phyloP scores from a whole-genome alignment of 2,329 filamentous ascomycete genomes.

The Neoascochyta sp. region DNA sequence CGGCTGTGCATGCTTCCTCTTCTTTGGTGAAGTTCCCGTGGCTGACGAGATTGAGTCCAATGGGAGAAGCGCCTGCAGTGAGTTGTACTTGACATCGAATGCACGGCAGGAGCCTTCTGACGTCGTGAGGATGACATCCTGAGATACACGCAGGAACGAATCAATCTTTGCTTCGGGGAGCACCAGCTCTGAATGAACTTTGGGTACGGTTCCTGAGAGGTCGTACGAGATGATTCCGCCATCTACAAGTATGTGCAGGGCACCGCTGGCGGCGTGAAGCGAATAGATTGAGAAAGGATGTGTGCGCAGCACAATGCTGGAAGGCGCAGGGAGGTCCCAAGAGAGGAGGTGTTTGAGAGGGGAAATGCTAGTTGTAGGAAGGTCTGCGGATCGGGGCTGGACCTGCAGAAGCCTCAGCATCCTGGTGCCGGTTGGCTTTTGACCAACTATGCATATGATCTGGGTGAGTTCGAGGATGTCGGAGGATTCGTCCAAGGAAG shows the following conservation, averaged over 20 bases:
- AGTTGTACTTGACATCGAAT: conserved; percentile 66
- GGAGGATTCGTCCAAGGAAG: conserved; percentile 19
- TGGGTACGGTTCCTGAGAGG: conserved; percentile 60
- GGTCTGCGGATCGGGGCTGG: conserved; percentile 29
- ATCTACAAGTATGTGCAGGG: conserved; percentile 57
- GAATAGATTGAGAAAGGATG: conserved; percentile 42
- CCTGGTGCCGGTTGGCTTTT: conserved; percentile 13
- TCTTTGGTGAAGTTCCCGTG: conserved; percentile 23
- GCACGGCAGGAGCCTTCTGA: conserved; percentile 51
- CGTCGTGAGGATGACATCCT: conserved; percentile 62
- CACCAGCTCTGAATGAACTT: conserved; percentile 50
- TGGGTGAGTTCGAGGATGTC: conserved; percentile 36
- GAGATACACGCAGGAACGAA: conserved; percentile 65
- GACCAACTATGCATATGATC: conserved; percentile 33
- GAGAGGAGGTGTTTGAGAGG: conserved; percentile 34
- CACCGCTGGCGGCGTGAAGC: conserved; percentile 61
- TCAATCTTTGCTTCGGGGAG: conserved; percentile 52
- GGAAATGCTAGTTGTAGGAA: conserved; percentile 24
- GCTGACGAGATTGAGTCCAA: conserved; percentile 18
- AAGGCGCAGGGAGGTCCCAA: conserved; percentile 23
- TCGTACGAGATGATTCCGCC: conserved; percentile 60
- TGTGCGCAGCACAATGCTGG: conserved; percentile 7
- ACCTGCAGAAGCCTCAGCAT: conserved; percentile 28
- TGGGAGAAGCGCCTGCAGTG: conserved; percentile 44
- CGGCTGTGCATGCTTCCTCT: conserved; percentile 28